Conservation (phyloP, 306 rosid genomes). For the Fagus sylvatica region DNA sequence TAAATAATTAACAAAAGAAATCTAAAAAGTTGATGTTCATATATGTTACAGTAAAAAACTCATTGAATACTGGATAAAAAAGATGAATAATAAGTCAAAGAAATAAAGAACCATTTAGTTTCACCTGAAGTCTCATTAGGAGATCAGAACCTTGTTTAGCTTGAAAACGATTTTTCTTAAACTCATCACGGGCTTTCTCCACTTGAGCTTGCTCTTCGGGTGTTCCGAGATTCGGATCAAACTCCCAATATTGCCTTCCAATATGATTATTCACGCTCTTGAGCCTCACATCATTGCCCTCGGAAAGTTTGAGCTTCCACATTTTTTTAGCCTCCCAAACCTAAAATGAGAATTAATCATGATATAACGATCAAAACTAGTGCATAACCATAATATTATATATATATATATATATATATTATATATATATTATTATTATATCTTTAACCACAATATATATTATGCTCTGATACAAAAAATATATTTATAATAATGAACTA, state of each 20-base stretch:
- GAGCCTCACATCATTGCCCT: constrained; percentile 36
- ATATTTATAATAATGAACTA: too few species aligned
- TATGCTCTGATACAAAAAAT: too few species aligned
- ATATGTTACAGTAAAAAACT: too few species aligned
- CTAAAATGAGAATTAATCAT: not conserved
- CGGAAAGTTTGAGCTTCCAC: constrained; percentile 68
- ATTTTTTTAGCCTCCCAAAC: constrained; percentile 4
- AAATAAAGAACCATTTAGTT: too few species aligned
- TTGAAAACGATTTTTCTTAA: constrained; percentile 48
- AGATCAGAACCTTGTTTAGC: constrained; percentile 66
- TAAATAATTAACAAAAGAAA: not conserved
- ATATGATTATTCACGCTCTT: constrained; percentile 50
- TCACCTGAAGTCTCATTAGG: constrained; percentile 66
- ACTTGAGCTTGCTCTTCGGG: constrained; percentile 42
- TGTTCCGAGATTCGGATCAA: constrained; percentile 44
- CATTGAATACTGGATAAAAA: too few species aligned
- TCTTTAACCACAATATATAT: too few species aligned
- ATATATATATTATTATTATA: too few species aligned
- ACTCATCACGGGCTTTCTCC: constrained; percentile 35
- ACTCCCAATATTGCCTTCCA: constrained; percentile 82
- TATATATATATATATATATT: too few species aligned
- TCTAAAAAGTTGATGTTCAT: not conserved
- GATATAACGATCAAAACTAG: not conserved
- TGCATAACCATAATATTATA: too few species aligned
- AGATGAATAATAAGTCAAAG: too few species aligned